A percentile compares a stretch with the other conserved stretches of the same genome.
Evolutionary conservation across 176 grass and related monocot genomes (phyloP).

Genomic region (Aegilops umbellulata): DNA sequence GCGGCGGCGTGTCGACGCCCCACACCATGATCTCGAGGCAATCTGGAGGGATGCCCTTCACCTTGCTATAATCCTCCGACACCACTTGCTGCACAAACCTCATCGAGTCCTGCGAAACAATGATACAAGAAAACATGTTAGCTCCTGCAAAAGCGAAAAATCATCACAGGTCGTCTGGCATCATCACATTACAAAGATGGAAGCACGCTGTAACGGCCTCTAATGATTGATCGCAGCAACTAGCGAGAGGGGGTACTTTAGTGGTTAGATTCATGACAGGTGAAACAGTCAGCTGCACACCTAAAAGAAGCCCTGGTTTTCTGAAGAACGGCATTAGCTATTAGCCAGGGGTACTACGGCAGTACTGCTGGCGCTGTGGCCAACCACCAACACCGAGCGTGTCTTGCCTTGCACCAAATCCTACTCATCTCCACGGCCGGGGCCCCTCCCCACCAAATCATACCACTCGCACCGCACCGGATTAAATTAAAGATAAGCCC

Average conservation of each 20-base stretch:
- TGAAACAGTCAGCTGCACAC: slow-evolving; percentile 23
- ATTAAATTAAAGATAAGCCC: neutral
- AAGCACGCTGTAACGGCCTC: slow-evolving; percentile 7
- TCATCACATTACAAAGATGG: neutral
- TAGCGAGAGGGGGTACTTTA: slow-evolving; percentile 10
- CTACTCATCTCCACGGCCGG: slow-evolving; percentile 17
- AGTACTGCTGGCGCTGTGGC: neutral
- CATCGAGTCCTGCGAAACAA: slow-evolving; percentile 54
- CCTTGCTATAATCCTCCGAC: slow-evolving; percentile 55
- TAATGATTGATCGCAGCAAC: slow-evolving; percentile 35
- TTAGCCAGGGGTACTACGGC: neutral
- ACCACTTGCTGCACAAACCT: slow-evolving; percentile 65
- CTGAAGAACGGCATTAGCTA: neutral
- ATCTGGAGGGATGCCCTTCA: slow-evolving; percentile 58
- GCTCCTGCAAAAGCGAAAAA: neutral
- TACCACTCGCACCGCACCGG: neutral
- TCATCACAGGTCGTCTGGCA: neutral
- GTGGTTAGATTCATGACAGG: slow-evolving; percentile 34
- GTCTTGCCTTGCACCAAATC: slow-evolving; percentile 29
- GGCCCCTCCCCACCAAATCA: slow-evolving; percentile 23
- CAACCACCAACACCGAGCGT: slow-evolving; percentile 34
- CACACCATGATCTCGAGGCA: slow-evolving; percentile 67
- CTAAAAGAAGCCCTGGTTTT: slow-evolving; percentile 22
- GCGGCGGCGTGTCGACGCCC: neutral
- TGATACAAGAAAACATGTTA: neutral